Evolutionary conservation across 768 basidiomycete genomes (phyloP).

Genomic region (Russula emetica): DNA sequence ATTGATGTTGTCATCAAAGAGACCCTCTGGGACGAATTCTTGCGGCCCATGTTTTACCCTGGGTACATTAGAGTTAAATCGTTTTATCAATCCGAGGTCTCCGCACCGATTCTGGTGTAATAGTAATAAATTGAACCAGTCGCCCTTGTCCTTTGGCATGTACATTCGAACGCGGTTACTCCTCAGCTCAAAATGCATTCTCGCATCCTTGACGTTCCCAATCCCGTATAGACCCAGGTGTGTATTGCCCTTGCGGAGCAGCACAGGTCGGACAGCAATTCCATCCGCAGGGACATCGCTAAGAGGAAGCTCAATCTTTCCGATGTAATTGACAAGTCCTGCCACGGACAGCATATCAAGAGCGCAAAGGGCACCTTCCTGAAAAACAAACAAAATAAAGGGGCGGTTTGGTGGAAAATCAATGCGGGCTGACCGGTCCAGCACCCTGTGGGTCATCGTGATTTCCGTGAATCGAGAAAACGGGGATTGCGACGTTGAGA

Average conservation of each 20-base stretch:
- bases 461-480: conserved; percentile 99
- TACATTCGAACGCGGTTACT: conserved; percentile 95
- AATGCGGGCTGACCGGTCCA: conserved; percentile 59
- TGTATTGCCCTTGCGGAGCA: conserved; percentile 83
- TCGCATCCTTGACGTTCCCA: conserved; percentile 92
- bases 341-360: conserved; percentile 92
- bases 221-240: conserved; percentile 91
- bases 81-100: neutral
- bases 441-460: conserved; percentile 99
- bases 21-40: conserved; percentile 89
- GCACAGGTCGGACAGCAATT: conserved; percentile 84
- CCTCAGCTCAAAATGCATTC: conserved; percentile 94
- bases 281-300: conserved; percentile 70
- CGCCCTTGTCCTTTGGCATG: conserved; percentile 84
- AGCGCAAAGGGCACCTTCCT: conserved; percentile 95
- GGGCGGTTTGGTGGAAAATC: neutral
- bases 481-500: conserved; percentile 90
- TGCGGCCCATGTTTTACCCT: conserved; percentile 95
- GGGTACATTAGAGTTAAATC: neutral
- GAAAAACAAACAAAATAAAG: conserved; percentile 2
- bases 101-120: conserved; percentile 93
- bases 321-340: conserved; percentile 96
- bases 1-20: conserved; percentile 94
- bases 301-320: conserved; percentile 84
- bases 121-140: conserved; percentile 93